phyloP scores from a whole-genome alignment of 2,329 filamentous ascomycete species.

The Colletotrichum paranaense region DNA sequence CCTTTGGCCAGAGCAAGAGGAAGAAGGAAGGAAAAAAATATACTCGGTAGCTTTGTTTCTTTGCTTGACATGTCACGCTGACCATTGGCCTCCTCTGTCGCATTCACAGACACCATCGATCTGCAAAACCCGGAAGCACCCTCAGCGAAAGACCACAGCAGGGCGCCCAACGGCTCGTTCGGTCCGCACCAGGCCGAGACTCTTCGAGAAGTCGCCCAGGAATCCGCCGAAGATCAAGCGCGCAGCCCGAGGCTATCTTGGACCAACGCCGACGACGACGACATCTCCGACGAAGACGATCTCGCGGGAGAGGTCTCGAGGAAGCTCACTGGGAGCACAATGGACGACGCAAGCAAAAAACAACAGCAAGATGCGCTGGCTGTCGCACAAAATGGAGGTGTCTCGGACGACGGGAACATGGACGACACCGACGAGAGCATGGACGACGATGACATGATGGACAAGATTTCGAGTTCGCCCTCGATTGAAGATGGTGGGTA shows the following conservation, averaged over 20 bases:
- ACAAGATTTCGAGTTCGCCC: slow-evolving; percentile 98
- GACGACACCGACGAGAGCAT: slow-evolving; percentile 79
- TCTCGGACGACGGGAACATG: slow-evolving; percentile 70
- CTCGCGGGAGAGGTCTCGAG: slow-evolving; percentile 53
- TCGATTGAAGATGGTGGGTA: slow-evolving; percentile 99
- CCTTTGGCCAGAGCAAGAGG: slow-evolving; percentile 11
- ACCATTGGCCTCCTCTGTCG: slow-evolving; percentile 22
- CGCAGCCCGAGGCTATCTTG: slow-evolving; percentile 72
- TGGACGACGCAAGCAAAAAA: slow-evolving; percentile 44
- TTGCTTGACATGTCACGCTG: slow-evolving; percentile 30
- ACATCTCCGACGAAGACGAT: slow-evolving; percentile 58
- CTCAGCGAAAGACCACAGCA: slow-evolving; percentile 84
- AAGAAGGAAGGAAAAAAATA: not conserved
- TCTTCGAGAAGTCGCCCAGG: slow-evolving; percentile 82
- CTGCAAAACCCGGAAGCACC: slow-evolving; percentile 86
- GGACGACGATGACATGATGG: slow-evolving; percentile 93
- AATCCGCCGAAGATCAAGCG: slow-evolving; percentile 78
- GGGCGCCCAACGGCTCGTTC: slow-evolving; percentile 50
- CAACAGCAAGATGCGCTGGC: slow-evolving; percentile 57
- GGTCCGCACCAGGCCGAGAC: slow-evolving; percentile 89
- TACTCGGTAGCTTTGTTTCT: not conserved
- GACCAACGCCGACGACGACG: slow-evolving; percentile 53
- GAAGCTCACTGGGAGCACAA: slow-evolving; percentile 47
- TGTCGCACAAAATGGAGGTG: slow-evolving; percentile 70
- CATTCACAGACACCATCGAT: slow-evolving; percentile 84